These are phyloP conservation scores for Aspergillus terreus DNA, from an alignment of 2,329 filamentous ascomycete genomes.

Conservation along the genomic window DNA sequence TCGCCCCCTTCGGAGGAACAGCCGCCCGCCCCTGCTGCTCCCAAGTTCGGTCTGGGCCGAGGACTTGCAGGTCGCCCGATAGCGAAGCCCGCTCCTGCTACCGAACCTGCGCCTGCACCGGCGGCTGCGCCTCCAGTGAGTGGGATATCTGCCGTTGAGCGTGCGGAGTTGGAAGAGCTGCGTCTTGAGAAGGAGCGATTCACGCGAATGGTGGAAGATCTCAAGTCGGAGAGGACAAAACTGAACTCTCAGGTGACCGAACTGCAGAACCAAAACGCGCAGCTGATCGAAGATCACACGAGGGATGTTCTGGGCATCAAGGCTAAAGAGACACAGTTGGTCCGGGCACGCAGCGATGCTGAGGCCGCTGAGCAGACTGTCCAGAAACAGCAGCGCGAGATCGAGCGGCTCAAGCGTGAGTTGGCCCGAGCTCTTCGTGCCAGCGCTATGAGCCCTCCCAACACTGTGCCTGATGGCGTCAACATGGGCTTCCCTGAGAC, in stretches of 20 bases:
- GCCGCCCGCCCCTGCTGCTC: conserved; percentile 36
- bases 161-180: conserved; percentile 87
- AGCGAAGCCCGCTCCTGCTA: conserved; percentile 59
- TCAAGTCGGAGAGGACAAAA: conserved; percentile 75
- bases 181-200: conserved; percentile 78
- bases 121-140: conserved; percentile 55
- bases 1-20: conserved; percentile 46
- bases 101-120: conserved; percentile 49
- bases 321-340: conserved; percentile 95
- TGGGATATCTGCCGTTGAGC: conserved; percentile 73
- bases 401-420: conserved; percentile 90
- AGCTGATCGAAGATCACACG: conserved; percentile 95
- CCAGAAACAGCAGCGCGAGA: conserved; percentile 78
- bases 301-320: conserved; percentile 94
- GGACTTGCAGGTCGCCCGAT: conserved; percentile 84
- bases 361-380: conserved; percentile 85
- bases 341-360: conserved; percentile 83
- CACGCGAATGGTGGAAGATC: conserved; percentile 70
- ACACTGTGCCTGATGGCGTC: conserved; percentile 51
- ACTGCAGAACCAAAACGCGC: conserved; percentile 93
- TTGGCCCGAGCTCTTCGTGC: conserved; percentile 50
- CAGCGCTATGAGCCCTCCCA: conserved; percentile 36
- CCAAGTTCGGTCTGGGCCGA: conserved; percentile 63
- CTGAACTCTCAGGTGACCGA: conserved; percentile 86
- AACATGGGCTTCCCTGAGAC: conserved; percentile 49